Evolutionary conservation across 2,329 filamentous ascomycete genomes (phyloP).

Genomic region (Verticillium zaregamsianum): DNA sequence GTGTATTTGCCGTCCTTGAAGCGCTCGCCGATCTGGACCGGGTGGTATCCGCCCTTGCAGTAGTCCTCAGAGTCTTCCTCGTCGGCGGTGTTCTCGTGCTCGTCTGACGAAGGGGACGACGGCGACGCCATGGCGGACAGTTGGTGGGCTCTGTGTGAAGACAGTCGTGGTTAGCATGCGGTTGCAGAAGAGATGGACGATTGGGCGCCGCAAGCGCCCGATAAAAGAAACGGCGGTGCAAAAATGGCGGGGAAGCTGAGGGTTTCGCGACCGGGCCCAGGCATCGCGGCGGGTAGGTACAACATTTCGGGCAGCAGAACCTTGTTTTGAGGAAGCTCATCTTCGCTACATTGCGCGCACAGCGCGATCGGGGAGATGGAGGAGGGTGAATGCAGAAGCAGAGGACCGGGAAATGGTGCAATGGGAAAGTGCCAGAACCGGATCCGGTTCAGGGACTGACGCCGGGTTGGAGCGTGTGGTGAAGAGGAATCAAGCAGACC

Average conservation of each 20-base stretch:
- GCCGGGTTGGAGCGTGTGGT: background rate
- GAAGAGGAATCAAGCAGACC: background rate
- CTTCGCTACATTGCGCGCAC: constrained; percentile 31
- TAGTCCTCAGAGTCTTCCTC: constrained; percentile 99
- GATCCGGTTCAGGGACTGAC: background rate
- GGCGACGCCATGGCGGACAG: constrained; percentile 65
- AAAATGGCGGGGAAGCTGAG: constrained; percentile 4
- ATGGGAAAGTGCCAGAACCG: background rate
- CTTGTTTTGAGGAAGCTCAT: constrained; percentile 43
- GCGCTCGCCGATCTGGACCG: constrained; percentile 87
- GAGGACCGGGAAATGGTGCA: background rate
- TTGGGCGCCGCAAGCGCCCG: constrained; percentile 2
- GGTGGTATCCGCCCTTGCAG: constrained; percentile 98
- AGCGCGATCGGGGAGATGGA: constrained; percentile 4
- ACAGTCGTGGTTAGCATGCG: constrained; percentile 13
- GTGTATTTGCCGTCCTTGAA: constrained; percentile 98
- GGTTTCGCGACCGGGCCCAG: constrained; percentile 7
- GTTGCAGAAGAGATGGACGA: constrained; percentile 3
- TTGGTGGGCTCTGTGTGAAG: constrained; percentile 46
- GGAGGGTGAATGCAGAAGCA: background rate
- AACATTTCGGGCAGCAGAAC: constrained; percentile 18
- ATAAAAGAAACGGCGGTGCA: constrained; percentile 7
- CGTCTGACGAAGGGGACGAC: constrained; percentile 73
- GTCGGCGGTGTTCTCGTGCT: constrained; percentile 87
- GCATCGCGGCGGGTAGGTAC: constrained; percentile 6